Conservation (phyloP, 148 eudicot species). For the Agrostemma githago region DNA sequence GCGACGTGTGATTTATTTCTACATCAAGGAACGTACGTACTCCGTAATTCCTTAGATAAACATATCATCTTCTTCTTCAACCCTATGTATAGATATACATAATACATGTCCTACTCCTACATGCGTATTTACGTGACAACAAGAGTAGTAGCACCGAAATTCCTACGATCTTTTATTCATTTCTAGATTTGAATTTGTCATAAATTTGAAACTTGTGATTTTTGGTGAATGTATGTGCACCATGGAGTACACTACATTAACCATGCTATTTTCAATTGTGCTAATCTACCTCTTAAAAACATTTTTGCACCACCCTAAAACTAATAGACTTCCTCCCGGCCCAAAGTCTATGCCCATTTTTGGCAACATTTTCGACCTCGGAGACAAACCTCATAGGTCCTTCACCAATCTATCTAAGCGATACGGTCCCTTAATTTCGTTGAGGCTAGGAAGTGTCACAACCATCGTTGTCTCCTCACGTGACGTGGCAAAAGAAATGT, state of each 20-base stretch:
- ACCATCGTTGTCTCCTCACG: constrained; percentile 21
- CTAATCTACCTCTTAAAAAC: constrained; percentile 9
- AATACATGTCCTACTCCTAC: neutral
- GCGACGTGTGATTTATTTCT: neutral
- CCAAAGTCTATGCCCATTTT: constrained; percentile 25
- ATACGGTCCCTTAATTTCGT: constrained; percentile 23
- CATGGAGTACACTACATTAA: constrained; percentile 9
- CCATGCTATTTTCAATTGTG: constrained; percentile 1
- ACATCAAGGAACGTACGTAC: neutral
- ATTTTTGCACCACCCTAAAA: neutral
- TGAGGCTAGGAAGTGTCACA: constrained; percentile 22
- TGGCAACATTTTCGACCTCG: constrained; percentile 24
- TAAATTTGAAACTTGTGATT: neutral
- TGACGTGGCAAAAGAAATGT: constrained; percentile 24
- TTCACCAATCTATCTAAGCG: constrained; percentile 18
- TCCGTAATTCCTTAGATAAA: neutral
- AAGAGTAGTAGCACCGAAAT: no score
- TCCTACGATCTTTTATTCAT: neutral
- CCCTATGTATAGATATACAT: neutral
- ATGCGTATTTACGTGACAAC: neutral
- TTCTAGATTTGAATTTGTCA: neutral
- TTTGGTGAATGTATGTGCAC: neutral
- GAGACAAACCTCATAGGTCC: constrained; percentile 20
- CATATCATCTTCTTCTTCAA: neutral
- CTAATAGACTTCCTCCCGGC: constrained; percentile 25